A percentile compares a stretch with the other conserved stretches of the same genome.
Conservation (phyloP, 768 basidiomycete genomes). For the Tricholomella constricta region DNA sequence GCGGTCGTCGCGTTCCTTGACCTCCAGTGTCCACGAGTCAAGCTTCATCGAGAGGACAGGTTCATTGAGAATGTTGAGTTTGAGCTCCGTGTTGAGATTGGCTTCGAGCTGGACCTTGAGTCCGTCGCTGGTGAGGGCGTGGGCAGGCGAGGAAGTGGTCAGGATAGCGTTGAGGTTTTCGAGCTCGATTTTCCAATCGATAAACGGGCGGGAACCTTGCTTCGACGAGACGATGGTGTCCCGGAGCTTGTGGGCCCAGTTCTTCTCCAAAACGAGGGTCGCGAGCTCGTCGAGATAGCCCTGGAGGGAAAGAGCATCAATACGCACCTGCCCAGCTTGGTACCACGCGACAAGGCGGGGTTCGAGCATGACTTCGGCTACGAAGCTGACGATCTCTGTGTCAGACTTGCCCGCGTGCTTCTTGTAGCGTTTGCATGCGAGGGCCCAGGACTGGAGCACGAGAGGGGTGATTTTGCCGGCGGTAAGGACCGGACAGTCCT, state of each 20-base stretch:
- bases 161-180: constrained; percentile 20
- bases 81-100: constrained; percentile 8
- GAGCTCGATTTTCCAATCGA: constrained; percentile 20
- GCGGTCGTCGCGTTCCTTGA: constrained; percentile 4
- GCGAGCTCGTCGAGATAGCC: constrained; percentile 16
- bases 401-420: constrained; percentile 15
- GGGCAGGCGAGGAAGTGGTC: constrained; percentile 3
- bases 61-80: constrained; percentile 1
- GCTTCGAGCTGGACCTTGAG: constrained; percentile 14
- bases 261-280: neutral
- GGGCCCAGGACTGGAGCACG: constrained; percentile 14
- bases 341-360: constrained; percentile 18
- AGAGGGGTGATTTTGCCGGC: constrained; percentile 13
- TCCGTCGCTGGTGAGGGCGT: constrained; percentile 11
- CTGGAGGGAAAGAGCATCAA: constrained; percentile 16
- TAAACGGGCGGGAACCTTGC: constrained; percentile 13
- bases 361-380: constrained; percentile 20
- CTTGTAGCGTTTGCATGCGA: constrained; percentile 14
- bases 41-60: neutral
- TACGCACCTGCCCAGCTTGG: constrained; percentile 8
- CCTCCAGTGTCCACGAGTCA: constrained; percentile 1
- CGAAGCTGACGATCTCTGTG: constrained; percentile 14
- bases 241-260: constrained; percentile 4
- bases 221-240: constrained; percentile 8
- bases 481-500: constrained; percentile 22